Percentiles rank a stretch among this genome's conserved stretches.
These are phyloP conservation scores for Allium cepa DNA, from an alignment of 106 monocot genomes.

Conservation along the genomic window DNA sequence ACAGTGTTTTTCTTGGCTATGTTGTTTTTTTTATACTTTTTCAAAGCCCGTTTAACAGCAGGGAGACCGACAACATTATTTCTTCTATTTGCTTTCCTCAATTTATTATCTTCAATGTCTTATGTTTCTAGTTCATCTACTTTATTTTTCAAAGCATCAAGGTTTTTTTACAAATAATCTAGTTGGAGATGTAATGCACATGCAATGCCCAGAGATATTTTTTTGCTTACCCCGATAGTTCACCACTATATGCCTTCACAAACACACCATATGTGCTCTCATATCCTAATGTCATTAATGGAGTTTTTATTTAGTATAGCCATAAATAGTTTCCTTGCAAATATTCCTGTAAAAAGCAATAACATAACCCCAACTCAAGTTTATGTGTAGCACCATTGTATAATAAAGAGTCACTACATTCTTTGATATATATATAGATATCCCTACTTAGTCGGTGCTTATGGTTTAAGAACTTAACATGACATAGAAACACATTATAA, in stretches of 20 bases:
- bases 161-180: conserved; percentile 77
- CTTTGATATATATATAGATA: no score
- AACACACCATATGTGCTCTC: conserved; percentile 83
- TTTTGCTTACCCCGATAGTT: conserved; percentile 85
- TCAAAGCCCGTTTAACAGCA: conserved; percentile 10
- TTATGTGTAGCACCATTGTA: no score
- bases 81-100: conserved; percentile 15
- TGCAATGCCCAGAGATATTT: conserved; percentile 82
- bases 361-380: background rate
- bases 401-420: no score
- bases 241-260: conserved; percentile 87
- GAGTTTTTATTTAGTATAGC: conserved; percentile 71
- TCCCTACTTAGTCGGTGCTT: no score
- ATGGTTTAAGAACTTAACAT: no score
- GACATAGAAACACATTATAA: no score
- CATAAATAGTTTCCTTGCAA: conserved; percentile 83
- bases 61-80: background rate
- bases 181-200: conserved; percentile 54
- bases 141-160: conserved; percentile 50
- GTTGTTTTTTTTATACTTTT: conserved; percentile 29
- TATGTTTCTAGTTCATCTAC: conserved; percentile 37
- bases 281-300: conserved; percentile 71
- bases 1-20: conserved; percentile 7
- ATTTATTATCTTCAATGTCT: conserved; percentile 26
- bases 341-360: conserved; percentile 53